These are phyloP conservation scores for Emericellopsis cladophorae DNA, from an alignment of 2,329 filamentous ascomycete genomes.

Conservation along the genomic window DNA sequence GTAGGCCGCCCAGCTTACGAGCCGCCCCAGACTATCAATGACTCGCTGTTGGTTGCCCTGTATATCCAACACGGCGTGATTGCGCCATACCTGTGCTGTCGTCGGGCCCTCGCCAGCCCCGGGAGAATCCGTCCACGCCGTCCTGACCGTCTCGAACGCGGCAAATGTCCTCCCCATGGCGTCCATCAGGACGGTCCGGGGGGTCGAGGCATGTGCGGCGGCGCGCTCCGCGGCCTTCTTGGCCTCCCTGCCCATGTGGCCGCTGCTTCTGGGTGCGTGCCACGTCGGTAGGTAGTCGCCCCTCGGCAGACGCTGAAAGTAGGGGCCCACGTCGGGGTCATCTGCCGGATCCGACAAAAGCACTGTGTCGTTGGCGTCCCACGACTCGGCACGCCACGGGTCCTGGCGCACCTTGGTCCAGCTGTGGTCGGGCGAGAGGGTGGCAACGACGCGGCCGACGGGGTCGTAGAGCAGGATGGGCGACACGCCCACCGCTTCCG, in stretches of 20 bases:
- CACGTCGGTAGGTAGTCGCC: background rate
- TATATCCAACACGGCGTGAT: background rate
- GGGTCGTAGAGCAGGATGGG: conserved; percentile 1
- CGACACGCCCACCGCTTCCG: background rate
- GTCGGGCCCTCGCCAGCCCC: background rate
- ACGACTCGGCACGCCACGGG: background rate
- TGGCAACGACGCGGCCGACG: background rate
- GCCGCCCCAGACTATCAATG: background rate
- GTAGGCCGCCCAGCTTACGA: background rate
- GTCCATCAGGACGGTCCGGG: background rate
- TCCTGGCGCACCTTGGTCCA: background rate
- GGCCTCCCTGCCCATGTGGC: background rate
- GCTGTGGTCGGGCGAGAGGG: background rate
- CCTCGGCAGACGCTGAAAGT: background rate
- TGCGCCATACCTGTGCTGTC: background rate
- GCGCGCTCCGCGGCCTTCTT: background rate
- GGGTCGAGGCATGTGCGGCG: background rate
- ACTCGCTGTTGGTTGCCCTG: background rate
- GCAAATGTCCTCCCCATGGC: background rate
- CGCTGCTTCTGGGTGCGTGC: background rate
- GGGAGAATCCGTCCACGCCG: background rate
- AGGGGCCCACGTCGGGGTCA: background rate
- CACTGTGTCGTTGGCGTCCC: background rate
- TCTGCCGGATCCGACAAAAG: background rate
- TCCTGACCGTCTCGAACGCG: background rate